Conservation (phyloP, 768 basidiomycete species). For the Serpula lacrymans region DNA sequence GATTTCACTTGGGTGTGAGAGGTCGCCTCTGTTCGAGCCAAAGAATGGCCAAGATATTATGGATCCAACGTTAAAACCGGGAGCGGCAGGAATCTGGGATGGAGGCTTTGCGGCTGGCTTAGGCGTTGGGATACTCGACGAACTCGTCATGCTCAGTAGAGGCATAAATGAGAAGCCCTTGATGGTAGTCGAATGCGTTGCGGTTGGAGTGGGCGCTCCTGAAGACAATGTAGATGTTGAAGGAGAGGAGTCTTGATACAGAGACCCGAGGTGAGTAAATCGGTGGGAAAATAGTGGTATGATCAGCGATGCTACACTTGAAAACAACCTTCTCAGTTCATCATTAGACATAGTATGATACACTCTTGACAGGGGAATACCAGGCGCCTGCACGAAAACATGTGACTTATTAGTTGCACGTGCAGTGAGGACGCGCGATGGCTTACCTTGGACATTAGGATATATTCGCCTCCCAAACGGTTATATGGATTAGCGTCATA, state of each 20-base stretch:
- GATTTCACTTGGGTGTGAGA: slow-evolving; percentile 63
- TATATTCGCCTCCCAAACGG: slow-evolving; percentile 80
- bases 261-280: slow-evolving; percentile 71
- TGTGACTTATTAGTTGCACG: neutral
- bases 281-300: slow-evolving; percentile 76
- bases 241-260: slow-evolving; percentile 51
- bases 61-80: slow-evolving; percentile 63
- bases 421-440: slow-evolving; percentile 1
- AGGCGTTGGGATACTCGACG: slow-evolving; percentile 5
- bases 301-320: slow-evolving; percentile 64
- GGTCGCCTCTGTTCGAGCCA: slow-evolving; percentile 75
- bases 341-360: slow-evolving; percentile 69
- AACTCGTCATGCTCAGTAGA: slow-evolving; percentile 8
- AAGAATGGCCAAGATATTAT: slow-evolving; percentile 93
- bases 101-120: slow-evolving; percentile 2
- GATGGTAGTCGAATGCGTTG: slow-evolving; percentile 14
- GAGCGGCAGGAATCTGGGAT: slow-evolving; percentile 15
- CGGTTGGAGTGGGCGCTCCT: slow-evolving; percentile 19
- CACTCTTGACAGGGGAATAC: slow-evolving; percentile 66
- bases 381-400: slow-evolving; percentile 53
- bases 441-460: slow-evolving; percentile 80
- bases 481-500: slow-evolving; percentile 85
- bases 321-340: slow-evolving; percentile 59
- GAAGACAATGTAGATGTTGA: slow-evolving; percentile 3
- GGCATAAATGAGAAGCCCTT: slow-evolving; percentile 18